Conservation (phyloP, 257 asterid genomes). For the Lavandula angustifolia region DNA sequence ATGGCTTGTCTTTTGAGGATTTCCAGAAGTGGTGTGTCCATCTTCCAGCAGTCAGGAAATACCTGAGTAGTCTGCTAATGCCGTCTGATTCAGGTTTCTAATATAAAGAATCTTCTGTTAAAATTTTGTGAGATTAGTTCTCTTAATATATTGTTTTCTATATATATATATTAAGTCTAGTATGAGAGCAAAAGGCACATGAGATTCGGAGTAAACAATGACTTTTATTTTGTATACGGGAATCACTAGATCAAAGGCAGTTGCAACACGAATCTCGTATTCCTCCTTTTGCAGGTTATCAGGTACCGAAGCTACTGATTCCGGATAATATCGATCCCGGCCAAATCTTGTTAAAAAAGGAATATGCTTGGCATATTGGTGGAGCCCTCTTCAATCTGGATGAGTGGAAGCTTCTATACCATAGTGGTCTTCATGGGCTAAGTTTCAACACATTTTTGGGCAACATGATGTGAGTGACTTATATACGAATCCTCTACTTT, state of each 20-base stretch:
- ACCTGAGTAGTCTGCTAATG: conserved; percentile 62
- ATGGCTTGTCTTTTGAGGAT: conserved; percentile 66
- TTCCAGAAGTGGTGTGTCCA: conserved; percentile 77
- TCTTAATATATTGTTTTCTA: neutral
- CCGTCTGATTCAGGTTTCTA: conserved; percentile 73
- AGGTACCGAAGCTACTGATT: conserved; percentile 56
- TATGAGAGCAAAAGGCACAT: conserved; percentile 7
- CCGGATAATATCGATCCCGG: conserved; percentile 47
- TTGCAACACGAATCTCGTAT: neutral
- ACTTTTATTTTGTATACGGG: neutral
- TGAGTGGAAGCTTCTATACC: conserved; percentile 90
- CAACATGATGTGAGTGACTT: conserved; percentile 66
- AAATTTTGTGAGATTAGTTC: conserved; percentile 4
- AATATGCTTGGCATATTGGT: conserved; percentile 90
- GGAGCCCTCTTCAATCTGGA: conserved; percentile 77
- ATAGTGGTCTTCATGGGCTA: conserved; percentile 73
- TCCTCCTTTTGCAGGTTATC: conserved; percentile 61
- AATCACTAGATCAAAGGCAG: no score
- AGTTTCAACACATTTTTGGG: conserved; percentile 92
- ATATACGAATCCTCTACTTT: conserved; percentile 10
- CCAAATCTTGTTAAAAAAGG: conserved; percentile 66
- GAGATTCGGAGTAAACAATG: conserved; percentile 12
- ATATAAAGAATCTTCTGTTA: neutral
- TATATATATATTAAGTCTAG: neutral
- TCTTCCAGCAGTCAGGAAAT: conserved; percentile 83